A percentile compares a stretch with the other conserved stretches of the same genome.
These are phyloP conservation scores for Cochlearia excelsa DNA, from an alignment of 345 rosid species.

Conservation along the genomic window DNA sequence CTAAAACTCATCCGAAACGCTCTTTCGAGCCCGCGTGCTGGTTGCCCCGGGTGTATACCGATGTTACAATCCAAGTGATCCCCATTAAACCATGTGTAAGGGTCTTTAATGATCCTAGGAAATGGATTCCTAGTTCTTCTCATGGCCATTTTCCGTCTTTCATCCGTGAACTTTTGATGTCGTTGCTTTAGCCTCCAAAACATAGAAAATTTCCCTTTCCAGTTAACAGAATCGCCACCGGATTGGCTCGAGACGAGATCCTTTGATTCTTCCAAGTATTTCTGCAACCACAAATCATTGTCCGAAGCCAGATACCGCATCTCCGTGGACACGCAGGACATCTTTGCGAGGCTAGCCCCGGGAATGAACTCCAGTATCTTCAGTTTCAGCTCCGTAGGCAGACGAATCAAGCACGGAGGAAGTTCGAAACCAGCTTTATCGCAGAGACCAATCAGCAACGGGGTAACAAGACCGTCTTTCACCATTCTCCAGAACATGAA, in stretches of 20 bases:
- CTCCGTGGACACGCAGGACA: constrained; percentile 51
- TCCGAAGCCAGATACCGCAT: constrained; percentile 47
- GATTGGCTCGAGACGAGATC: neutral
- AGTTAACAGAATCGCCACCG: constrained; percentile 16
- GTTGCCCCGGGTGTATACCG: too few species aligned
- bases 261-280: constrained; percentile 47
- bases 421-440: constrained; percentile 47
- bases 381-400: constrained; percentile 66
- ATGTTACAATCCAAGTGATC: too few species aligned
- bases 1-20: neutral
- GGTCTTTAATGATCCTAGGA: too few species aligned
- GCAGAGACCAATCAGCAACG: constrained; percentile 57
- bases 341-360: constrained; percentile 47
- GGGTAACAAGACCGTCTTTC: constrained; percentile 63
- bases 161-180: too few species aligned
- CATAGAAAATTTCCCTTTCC: constrained; percentile 48
- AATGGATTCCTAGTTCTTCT: neutral
- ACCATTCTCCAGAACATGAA: constrained; percentile 72
- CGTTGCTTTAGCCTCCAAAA: constrained; percentile 36
- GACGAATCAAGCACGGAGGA: constrained; percentile 55
- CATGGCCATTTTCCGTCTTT: too few species aligned
- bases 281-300: constrained; percentile 59
- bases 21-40: too few species aligned
- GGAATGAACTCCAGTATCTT: constrained; percentile 61
- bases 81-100: too few species aligned